Base-by-base conservation (phyloP, 177 flowering plant species). In the Vitis hybrid region DNA sequence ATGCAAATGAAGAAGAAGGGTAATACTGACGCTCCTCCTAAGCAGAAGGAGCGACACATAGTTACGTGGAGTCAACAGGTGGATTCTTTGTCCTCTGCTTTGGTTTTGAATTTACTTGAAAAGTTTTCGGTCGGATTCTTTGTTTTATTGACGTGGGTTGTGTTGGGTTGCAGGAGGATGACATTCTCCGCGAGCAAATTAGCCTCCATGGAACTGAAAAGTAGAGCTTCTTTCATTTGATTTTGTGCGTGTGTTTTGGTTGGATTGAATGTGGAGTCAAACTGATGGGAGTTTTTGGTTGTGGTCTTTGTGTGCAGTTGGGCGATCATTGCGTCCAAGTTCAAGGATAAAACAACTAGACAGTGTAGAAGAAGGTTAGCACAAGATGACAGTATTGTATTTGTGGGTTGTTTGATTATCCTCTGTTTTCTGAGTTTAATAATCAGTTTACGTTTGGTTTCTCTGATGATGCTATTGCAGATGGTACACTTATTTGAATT, bases 401-500 rank as follows among this genome's bases (percentile, higher is more conserved):
- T 69, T 53, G 26, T 45, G 18, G 16, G 9, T 52, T 48, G 4
- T 22, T 63, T 9, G 22, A 16, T 51, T 6, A 5, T 13, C 20
- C 29, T n/a, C 14, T n/a, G 55, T 57, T 60, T 51, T 60, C 49
- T 52, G 58, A 10, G 10, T 14, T 60, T 19, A 5, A 19, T 15
- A 49, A 8, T 66, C n/a, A 55, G 49, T 16, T 72, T 22, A 53
- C n/a, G 61, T 52, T 20, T 52, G 51, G 5, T 53, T 62, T 66
- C 52, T 39, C 9, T 45, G 11, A 10, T 18, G 12, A 51, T 39
- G n/a, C 48, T 74, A 14, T 64, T 76, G 75, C 84, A 92, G 97
- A 83, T 94, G 97, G 97, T 94, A 89, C 83, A 89, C 97, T 33
- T 95, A 93, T 73, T 87, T 93, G 85, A 93, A 88, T 78, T 87